Evolutionary conservation across 1,139 yeast genomes (phyloP).

Genomic region (Taphrina pruni): DNA sequence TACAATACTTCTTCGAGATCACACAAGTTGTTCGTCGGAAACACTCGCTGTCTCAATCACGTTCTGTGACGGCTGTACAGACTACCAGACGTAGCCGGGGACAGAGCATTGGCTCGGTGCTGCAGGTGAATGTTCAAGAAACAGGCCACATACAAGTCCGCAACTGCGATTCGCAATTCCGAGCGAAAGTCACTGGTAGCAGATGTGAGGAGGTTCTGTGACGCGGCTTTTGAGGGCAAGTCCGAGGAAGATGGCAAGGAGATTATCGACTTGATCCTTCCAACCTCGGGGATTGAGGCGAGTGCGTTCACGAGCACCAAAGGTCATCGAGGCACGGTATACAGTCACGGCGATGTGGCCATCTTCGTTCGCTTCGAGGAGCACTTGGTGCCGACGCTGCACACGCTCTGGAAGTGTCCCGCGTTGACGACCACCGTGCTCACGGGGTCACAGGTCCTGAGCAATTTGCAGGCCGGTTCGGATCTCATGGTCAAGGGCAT

Average conservation of each 20-base stretch:
- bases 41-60: too few relatives aligned
- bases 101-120: too few relatives aligned
- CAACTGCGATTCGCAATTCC: slow-evolving; percentile 32
- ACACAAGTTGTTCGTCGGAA: neutral
- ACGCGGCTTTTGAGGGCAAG: slow-evolving; percentile 12
- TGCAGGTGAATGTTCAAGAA: slow-evolving; percentile 27
- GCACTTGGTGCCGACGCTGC: slow-evolving; percentile 22
- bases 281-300: slow-evolving; percentile 27
- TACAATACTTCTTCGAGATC: too few relatives aligned
- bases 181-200: slow-evolving; percentile 26
- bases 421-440: slow-evolving; percentile 16
- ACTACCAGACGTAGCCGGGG: too few relatives aligned
- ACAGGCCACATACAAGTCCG: slow-evolving; percentile 24
- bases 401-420: slow-evolving; percentile 20
- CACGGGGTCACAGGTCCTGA: slow-evolving; percentile 26
- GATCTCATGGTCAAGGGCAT: slow-evolving; percentile 37
- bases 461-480: slow-evolving; percentile 28
- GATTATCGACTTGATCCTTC: slow-evolving; percentile 16
- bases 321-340: slow-evolving; percentile 21
- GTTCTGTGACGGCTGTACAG: too few relatives aligned
- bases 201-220: slow-evolving; percentile 1
- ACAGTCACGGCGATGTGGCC: slow-evolving; percentile 10
- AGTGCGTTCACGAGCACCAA: slow-evolving; percentile 15
- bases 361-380: slow-evolving; percentile 20
- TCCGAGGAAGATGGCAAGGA: slow-evolving; percentile 24